Conservation (phyloP, 805 yeast genomes). For the Candida coquimbonensis region DNA sequence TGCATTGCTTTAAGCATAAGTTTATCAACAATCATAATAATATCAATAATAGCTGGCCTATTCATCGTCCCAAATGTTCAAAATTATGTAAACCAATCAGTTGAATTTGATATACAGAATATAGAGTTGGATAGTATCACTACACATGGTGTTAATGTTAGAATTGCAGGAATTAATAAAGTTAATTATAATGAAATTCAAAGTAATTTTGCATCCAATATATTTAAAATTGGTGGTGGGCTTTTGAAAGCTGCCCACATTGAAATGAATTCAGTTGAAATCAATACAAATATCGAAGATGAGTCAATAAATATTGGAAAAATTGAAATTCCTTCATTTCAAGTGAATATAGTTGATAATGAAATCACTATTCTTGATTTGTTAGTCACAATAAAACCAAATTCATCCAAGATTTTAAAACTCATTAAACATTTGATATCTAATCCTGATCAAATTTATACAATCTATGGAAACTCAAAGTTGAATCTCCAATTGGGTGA, state of each 20-base stretch:
- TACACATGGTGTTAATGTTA: constrained; percentile 27
- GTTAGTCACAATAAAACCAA: constrained; percentile 27
- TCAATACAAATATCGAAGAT: constrained; percentile 3
- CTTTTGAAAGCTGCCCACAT: constrained; percentile 23
- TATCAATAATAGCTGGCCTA: constrained; percentile 2
- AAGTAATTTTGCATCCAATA: constrained; percentile 16
- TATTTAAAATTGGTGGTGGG: constrained; percentile 30
- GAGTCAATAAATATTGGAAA: constrained; percentile 24
- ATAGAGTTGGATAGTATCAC: constrained; percentile 26
- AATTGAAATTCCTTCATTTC: constrained; percentile 27
- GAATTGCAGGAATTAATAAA: constrained; percentile 24
- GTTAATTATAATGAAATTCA: constrained; percentile 28
- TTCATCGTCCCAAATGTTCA: constrained; percentile 20
- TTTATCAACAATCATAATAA: background rate
- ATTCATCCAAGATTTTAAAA: constrained; percentile 25
- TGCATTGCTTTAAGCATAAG: background rate
- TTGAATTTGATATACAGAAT: constrained; percentile 25
- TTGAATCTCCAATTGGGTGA: constrained; percentile 27
- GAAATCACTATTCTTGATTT: constrained; percentile 22
- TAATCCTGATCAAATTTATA: constrained; percentile 26
- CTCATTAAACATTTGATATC: constrained; percentile 26
- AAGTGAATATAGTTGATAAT: constrained; percentile 25
- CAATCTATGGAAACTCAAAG: constrained; percentile 26
- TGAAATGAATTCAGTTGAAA: constrained; percentile 23
- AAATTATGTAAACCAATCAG: constrained; percentile 26